Base-by-base conservation (phyloP, 129 eudicot species). In the Flaveria sonorensis region DNA sequence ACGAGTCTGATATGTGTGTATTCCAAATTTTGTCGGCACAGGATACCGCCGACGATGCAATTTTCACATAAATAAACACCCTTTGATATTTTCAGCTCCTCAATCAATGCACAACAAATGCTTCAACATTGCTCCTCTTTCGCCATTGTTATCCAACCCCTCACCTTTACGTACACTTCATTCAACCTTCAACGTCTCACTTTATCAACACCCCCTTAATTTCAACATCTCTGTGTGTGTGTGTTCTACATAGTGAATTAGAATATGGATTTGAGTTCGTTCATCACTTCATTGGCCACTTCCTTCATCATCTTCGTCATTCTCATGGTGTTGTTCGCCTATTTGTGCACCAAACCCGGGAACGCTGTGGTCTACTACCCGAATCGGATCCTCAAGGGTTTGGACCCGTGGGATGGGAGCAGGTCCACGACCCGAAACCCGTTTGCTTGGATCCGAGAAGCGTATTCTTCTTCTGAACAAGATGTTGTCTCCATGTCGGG, bases 381-480 rank as follows among this genome's bases (percentile, higher is more conserved):
- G 66, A 94, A 94, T 23, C 87, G 97, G 89, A 89, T 91, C 72
- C 71, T 94, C 0, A 94, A 77, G 71, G 97, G 97, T 1, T 4
- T 94, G 89, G 96, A 91, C 55, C 96, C 99, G 51, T 86, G 77
- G 82, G 98, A 88, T 26, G 93, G 94, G 3, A 51, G 80, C 36
- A 46, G 68, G 4, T 73, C 85, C 52, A 70, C 77, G 77, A 81
- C 85, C 55, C 89, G 97, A 14, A 89, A 89, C 83, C 99, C 99
- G 32, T 83, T 94, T 59, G 74, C 92, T 10, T 94, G 99, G 99
- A 91, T 94, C 84, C 83, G 81, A 28, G 99, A 94, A 76, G 97
- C 97, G 0, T 13, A 85, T 1, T 73, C 83, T 20, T 89, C 96
- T 0, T 10, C 93, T 19, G 99, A 94, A 75, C 77, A 84, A 15